phyloP scores from a whole-genome alignment of 2,329 filamentous ascomycete species.

The Exophiala sp. region DNA sequence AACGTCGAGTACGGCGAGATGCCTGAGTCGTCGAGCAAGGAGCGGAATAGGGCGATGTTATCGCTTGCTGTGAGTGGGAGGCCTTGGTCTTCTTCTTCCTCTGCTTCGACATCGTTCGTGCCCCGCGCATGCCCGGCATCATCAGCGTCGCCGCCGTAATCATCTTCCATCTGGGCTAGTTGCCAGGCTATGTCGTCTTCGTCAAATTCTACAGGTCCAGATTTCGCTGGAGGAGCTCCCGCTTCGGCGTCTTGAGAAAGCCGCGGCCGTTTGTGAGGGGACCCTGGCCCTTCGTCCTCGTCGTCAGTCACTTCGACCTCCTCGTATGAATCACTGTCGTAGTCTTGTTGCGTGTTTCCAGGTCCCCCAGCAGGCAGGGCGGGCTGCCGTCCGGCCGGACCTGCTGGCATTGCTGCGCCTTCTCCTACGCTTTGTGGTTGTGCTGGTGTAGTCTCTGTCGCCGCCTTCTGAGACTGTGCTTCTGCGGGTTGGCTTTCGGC shows the following conservation, averaged over 20 bases:
- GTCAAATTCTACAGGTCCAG: constrained; percentile 67
- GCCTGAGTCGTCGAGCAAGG: constrained; percentile 73
- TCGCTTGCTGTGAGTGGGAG: constrained; percentile 68
- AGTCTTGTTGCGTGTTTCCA: constrained; percentile 33
- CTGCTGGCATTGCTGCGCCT: constrained; percentile 9
- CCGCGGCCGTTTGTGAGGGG: constrained; percentile 46
- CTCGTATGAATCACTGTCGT: constrained; percentile 67
- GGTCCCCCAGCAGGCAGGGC: constrained; percentile 19
- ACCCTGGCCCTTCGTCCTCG: constrained; percentile 45
- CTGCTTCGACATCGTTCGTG: constrained; percentile 45
- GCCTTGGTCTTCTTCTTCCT: constrained; percentile 67
- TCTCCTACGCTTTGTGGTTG: constrained; percentile 26
- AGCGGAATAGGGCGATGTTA: constrained; percentile 70
- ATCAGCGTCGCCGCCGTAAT: constrained; percentile 68
- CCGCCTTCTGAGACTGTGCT: background rate
- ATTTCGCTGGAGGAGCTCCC: constrained; percentile 33
- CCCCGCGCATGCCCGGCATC: constrained; percentile 58
- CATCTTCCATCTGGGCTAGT: constrained; percentile 78
- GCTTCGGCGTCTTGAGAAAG: constrained; percentile 47
- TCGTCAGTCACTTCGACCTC: constrained; percentile 66
- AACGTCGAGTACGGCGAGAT: constrained; percentile 86
- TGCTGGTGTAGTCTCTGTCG: background rate
- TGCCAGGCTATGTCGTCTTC: constrained; percentile 95
- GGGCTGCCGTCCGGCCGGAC: constrained; percentile 6
- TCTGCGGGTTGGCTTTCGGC: constrained; percentile 40